Evolutionary conservation across 257 asterid genomes (phyloP), one percentile per base, ranked within the genome.

Genomic region (Solanum chmielewskii): DNA sequence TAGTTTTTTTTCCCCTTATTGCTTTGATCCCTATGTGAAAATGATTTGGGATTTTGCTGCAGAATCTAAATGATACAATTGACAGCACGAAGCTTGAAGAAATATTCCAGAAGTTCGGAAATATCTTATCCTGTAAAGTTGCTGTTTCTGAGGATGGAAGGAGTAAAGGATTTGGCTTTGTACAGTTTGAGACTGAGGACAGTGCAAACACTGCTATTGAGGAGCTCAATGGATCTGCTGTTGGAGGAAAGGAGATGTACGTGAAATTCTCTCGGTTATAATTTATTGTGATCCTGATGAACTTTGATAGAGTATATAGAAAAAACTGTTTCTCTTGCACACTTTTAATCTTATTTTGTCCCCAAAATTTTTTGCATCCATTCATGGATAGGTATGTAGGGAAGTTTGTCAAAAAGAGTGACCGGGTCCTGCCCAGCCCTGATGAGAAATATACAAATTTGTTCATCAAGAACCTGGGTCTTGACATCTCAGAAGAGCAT

Each of bases 81-180:
- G 92, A 92, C 86, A 90, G 83, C 73, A 49, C 62, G 16, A 90
- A 77, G 89, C 93, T 92, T 41, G 88, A 92, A 74, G 92, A 89
- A 29, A 86, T 83, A 39, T 92, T 92, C 76, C 87, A 88, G 86
- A 44, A 82, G 21, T 92, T 90, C 75, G 94, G 94, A 60, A 81
- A 81, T 49, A 86, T 92, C 66, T 41, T 91, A 60, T 92, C 94
- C 16, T 86, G 92, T 42, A 92, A 92, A 89, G 91, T 90, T 87
- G 91, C 86, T 33, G 86, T 37, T 25, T 88, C 64, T 86, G 92
- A 87, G 64, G 91, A 90, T 86, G 93, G 94, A 70, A 88, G 89
- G 90, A 92, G 95, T 60, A 92, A 88, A 89, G 98, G 96, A 45
- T 92, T 90, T 56, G 98, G 98, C 14, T 95, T 91, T 64, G 96